These are phyloP conservation scores for Auricularia heimuer DNA, from an alignment of 768 basidiomycete genomes.

Conservation along the genomic window DNA sequence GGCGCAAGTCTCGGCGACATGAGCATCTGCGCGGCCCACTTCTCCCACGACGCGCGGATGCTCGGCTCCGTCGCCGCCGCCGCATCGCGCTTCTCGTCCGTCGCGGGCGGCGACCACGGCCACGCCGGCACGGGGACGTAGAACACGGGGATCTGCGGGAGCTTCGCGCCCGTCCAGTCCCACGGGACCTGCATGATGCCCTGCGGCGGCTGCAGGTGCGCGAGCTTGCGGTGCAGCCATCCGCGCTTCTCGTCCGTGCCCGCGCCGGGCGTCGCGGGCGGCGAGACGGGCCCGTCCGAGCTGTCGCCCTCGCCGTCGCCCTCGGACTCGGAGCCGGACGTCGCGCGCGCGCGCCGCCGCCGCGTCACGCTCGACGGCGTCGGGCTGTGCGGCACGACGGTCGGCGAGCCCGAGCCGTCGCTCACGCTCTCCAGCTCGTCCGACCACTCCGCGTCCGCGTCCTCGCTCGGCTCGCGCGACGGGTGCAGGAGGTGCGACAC, in stretches of 20 bases:
- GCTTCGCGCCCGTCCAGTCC: constrained; percentile 41
- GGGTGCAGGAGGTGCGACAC: constrained; percentile 3
- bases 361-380: neutral
- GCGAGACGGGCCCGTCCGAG: neutral
- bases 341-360: neutral
- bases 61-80: constrained; percentile 11
- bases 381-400: neutral
- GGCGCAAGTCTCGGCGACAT: constrained; percentile 10
- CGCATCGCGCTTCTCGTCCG: constrained; percentile 22
- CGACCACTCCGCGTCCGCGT: neutral
- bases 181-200: constrained; percentile 40
- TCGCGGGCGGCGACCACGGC: constrained; percentile 41
- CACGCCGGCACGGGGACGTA: constrained; percentile 59
- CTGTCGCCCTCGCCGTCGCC: neutral
- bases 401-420: neutral
- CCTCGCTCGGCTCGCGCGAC: constrained; percentile 1
- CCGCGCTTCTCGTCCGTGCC: constrained; percentile 27
- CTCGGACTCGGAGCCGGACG: constrained; percentile 2
- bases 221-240: constrained; percentile 66
- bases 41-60: constrained; percentile 57
- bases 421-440: constrained; percentile 18
- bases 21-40: constrained; percentile 50
- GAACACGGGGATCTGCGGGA: constrained; percentile 69
- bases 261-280: neutral
- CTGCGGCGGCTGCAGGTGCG: constrained; percentile 44